These are phyloP conservation scores for Tritrichomonas foetus DNA, from an alignment of 208 protist genomes.

Conservation along the genomic window DNA sequence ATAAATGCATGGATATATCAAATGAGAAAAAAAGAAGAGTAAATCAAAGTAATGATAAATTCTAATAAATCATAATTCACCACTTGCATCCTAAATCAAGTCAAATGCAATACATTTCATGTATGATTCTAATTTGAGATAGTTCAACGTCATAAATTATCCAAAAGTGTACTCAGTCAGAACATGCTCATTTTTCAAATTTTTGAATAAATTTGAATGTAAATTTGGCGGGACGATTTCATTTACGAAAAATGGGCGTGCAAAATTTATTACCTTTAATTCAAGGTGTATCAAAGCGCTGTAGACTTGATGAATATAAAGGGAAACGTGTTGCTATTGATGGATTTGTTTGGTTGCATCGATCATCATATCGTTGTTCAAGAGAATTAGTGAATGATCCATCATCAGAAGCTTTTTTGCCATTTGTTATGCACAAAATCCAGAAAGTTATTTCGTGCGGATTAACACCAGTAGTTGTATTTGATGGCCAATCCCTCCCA, in stretches of 20 bases:
- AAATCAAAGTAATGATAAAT: no score
- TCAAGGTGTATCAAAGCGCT: not conserved
- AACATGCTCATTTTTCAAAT: no score
- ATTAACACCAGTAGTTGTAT: slow-evolving; percentile 73
- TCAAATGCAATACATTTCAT: no score
- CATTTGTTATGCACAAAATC: not conserved
- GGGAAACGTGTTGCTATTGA: slow-evolving; percentile 70
- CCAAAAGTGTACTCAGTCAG: no score
- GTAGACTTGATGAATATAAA: slow-evolving; percentile 55
- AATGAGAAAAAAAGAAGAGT: no score
- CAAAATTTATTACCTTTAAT: not conserved
- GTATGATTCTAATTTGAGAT: no score
- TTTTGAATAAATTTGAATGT: no score
- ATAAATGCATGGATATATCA: no score
- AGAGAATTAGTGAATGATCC: slow-evolving; percentile 59
- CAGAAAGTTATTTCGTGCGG: slow-evolving; percentile 20
- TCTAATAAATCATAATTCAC: no score
- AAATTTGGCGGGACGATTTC: no score
- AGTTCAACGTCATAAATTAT: no score
- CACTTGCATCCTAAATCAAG: no score
- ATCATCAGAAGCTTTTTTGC: slow-evolving; percentile 48
- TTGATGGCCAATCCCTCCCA: slow-evolving; percentile 74
- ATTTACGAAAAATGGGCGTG: not conserved
- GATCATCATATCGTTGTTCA: slow-evolving; percentile 63
- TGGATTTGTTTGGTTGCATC: slow-evolving; percentile 71